Percentiles rank a stretch among this genome's conserved stretches.
These are phyloP conservation scores for Pseudogymnoascus sp. DNA, from an alignment of 2,329 filamentous ascomycete species.

Conservation along the genomic window DNA sequence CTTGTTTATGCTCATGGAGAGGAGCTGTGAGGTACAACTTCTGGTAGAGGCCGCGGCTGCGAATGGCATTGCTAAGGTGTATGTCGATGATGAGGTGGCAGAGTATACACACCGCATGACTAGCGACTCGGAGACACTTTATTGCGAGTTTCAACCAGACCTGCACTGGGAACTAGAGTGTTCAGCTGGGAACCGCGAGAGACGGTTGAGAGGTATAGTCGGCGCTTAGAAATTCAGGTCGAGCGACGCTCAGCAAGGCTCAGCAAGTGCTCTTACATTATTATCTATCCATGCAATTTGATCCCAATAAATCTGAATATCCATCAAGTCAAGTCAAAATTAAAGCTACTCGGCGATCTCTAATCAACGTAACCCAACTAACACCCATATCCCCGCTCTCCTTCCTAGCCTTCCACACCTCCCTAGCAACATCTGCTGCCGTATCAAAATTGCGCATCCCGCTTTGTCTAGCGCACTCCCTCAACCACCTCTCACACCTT, in stretches of 20 bases:
- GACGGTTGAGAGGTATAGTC: neutral
- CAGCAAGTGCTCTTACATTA: too few species aligned
- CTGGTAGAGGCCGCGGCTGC: constrained; percentile 18
- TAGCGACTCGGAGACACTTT: constrained; percentile 8
- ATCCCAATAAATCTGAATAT: too few species aligned
- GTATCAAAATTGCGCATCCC: neutral
- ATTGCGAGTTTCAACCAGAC: constrained; percentile 6
- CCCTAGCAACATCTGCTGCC: neutral
- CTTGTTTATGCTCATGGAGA: constrained; percentile 36
- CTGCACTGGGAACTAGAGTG: neutral
- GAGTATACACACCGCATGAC: constrained; percentile 17
- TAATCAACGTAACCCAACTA: too few species aligned
- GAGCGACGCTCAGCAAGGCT: too few species aligned
- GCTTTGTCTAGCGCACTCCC: neutral
- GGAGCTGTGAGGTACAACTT: constrained; percentile 35
- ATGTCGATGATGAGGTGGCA: constrained; percentile 96
- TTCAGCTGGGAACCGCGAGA: neutral
- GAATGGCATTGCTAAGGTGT: constrained; percentile 13
- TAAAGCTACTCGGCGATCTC: too few species aligned
- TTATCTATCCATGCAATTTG: too few species aligned
- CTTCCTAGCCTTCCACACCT: neutral
- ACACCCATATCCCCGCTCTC: too few species aligned
- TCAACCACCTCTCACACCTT: neutral
- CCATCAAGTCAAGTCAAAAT: too few species aligned
- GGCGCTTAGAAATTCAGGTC: neutral